Evolutionary conservation across 768 basidiomycete species (phyloP).

Genomic region (Agaricus sinodeliciosus): DNA sequence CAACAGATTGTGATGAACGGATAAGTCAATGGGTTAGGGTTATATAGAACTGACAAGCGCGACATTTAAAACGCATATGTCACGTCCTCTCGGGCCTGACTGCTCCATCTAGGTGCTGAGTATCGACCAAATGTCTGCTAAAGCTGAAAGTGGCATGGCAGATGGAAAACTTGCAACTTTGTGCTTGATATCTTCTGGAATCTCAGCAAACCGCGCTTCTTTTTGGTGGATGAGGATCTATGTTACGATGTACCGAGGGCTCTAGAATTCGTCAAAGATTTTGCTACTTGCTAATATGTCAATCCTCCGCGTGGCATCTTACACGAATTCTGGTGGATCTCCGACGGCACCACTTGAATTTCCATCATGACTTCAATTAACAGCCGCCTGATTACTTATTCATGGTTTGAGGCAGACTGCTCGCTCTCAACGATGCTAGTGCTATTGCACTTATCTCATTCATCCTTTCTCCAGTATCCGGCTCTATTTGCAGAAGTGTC

Average conservation of each 20-base stretch:
- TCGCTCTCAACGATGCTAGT: no score
- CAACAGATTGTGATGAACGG: conserved; percentile 4
- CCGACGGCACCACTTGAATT: no score
- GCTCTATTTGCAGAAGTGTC: no score
- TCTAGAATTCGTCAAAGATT: neutral
- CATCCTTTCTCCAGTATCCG: no score
- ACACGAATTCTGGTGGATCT: no score
- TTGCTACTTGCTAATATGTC: no score
- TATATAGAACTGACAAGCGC: neutral
- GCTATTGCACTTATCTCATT: no score
- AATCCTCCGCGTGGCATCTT: no score
- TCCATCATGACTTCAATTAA: no score
- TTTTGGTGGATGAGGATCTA: neutral
- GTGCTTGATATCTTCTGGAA: neutral
- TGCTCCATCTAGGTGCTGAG: neutral
- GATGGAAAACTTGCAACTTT: neutral
- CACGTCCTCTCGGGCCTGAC: neutral
- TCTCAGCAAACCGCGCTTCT: neutral
- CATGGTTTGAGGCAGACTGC: no score
- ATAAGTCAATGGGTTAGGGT: conserved; percentile 5
- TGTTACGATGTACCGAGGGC: neutral
- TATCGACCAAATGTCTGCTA: neutral
- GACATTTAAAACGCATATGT: no score
- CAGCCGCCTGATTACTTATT: no score
- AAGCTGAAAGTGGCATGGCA: neutral